A percentile compares a stretch with the other conserved stretches of the same genome.
Conservation (phyloP, 305 asterid genomes). For the Striga hermonthica region DNA sequence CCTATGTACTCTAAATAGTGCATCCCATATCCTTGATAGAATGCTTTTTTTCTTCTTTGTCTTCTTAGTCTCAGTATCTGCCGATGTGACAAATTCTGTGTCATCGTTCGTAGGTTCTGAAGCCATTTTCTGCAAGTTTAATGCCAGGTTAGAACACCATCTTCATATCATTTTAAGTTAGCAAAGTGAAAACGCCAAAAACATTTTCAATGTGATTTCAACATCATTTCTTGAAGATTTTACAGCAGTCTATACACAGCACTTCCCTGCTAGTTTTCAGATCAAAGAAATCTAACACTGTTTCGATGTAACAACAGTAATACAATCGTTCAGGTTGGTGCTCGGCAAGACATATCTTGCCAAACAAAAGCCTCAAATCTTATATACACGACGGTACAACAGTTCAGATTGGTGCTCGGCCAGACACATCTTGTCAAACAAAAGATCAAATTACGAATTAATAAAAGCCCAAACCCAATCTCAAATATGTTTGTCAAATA, state of each 20-base stretch:
- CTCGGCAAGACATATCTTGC: too few species aligned
- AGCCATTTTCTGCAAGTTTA: conserved; percentile 48
- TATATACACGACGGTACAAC: too few species aligned
- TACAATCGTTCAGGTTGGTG: too few species aligned
- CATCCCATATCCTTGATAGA: conserved; percentile 74
- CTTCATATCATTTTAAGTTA: conserved; percentile 17
- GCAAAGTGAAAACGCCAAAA: conserved; percentile 13
- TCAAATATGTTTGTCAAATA: too few species aligned
- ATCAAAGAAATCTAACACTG: too few species aligned
- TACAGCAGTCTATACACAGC: conserved; percentile 6
- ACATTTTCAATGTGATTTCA: neutral
- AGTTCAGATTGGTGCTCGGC: too few species aligned
- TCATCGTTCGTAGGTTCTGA: conserved; percentile 51
- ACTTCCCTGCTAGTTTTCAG: neutral
- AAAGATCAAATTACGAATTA: too few species aligned
- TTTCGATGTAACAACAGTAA: too few species aligned
- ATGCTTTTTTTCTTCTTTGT: conserved; percentile 63
- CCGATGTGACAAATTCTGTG: conserved; percentile 44
- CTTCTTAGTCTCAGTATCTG: conserved; percentile 44
- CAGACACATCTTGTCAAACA: too few species aligned
- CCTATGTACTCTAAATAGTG: conserved; percentile 56
- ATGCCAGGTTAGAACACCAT: conserved; percentile 23
- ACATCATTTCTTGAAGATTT: neutral
- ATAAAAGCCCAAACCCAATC: too few species aligned
- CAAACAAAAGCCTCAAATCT: too few species aligned